Percentiles rank a stretch among this genome's conserved stretches.
phyloP scores from a whole-genome alignment of 345 rosid genomes.

The Physaria fendleri region DNA sequence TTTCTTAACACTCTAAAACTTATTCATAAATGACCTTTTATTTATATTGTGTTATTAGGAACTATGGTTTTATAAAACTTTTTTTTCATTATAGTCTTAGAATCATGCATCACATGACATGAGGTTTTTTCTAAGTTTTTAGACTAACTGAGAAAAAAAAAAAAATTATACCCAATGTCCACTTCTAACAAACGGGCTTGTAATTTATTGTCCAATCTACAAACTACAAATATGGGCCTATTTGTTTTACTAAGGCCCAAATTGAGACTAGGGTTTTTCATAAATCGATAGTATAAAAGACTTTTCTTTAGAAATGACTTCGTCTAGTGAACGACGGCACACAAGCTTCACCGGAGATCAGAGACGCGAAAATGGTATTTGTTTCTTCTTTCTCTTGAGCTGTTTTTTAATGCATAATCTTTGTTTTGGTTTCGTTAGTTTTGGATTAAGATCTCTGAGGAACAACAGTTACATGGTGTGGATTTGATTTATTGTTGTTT shows the following conservation, averaged over 20 bases:
- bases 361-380: slow-evolving; percentile 24
- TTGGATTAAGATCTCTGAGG: background rate
- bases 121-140: no score
- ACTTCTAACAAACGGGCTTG: background rate
- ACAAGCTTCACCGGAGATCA: slow-evolving; percentile 17
- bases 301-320: background rate
- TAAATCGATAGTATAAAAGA: background rate
- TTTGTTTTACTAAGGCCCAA: background rate
- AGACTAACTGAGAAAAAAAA: no score
- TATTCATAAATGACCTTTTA: background rate
- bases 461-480: background rate
- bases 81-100: background rate
- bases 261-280: background rate
- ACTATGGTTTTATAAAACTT: background rate
- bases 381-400: background rate
- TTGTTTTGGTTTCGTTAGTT: background rate
- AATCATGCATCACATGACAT: no score
- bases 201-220: background rate
- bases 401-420: background rate
- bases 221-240: background rate
- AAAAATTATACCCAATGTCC: background rate
- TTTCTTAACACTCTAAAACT: slow-evolving; percentile 3
- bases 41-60: background rate
- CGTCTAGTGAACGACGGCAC: slow-evolving; percentile 16
- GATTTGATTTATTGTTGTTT: background rate